Evolutionary conservation across 2,329 filamentous ascomycete species (phyloP), one percentile per base, ranked within the genome.

Genomic region (Beauveria asiatica): DNA sequence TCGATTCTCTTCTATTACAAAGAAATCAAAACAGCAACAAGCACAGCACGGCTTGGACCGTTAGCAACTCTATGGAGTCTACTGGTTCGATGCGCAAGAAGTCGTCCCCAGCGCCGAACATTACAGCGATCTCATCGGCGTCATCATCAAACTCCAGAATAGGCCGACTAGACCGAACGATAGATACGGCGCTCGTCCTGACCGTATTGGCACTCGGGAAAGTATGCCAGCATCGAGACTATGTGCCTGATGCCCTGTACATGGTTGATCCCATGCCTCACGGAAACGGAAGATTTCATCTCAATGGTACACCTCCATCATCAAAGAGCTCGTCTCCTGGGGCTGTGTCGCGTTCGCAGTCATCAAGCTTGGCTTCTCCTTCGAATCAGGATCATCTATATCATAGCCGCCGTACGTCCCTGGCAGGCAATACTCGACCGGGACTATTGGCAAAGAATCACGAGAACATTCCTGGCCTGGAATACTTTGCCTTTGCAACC

Each of bases 161-260:
- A 8, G 76, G 78, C 3, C 77, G 77, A 60, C 83, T 83, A 3
- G 82, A 81, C 64, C 79, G 87, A 57, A 90, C 87, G 7, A 85
- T 94, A 17, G 82, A 86, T 57, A 96, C 90, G 65, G 92, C 91
- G 0, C 80, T 97, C 44, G 83, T 97, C 1, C 80, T 97, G 2
- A 79, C 93, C 4, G 84, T 96, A 1, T 79, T 97, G 58, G 93
- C 93, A 0, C 76, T 99, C 7, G 94, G 94, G 19, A 92, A 91
- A 68, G 88, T 97, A 13, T 93, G 90, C 67, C 71, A 78, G 9
- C 73, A 81, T 65, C 78, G 77, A 50, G 77, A 78, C 0, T 76
- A 75, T 63, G 76, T 87, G 4, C 83, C 83, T 0, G 82, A 86
- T 55, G 76, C 87, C 2, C 79, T 88, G 2, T 70, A 72, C 58